Evolutionary conservation across 768 basidiomycete species (phyloP).

Genomic region (Kwoniella dendrophila): DNA sequence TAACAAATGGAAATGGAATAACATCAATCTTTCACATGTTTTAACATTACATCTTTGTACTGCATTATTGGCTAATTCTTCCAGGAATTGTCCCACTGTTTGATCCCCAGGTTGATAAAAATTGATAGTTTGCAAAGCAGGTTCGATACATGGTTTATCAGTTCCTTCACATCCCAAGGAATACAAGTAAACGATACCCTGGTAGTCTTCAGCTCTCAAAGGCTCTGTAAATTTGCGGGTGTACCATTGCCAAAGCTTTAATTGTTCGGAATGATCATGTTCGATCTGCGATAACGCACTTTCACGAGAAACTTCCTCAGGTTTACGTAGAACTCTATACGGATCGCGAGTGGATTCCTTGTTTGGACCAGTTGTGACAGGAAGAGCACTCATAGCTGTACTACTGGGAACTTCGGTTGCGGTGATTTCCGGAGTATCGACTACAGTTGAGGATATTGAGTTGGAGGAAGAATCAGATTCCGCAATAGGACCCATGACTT

Average conservation of each 20-base stretch:
- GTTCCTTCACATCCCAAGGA: slow-evolving; percentile 78
- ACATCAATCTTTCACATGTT: slow-evolving; percentile 76
- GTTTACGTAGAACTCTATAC: slow-evolving; percentile 62
- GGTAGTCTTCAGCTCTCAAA: slow-evolving; percentile 89
- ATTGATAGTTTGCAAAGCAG: slow-evolving; percentile 70
- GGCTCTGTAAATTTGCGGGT: slow-evolving; percentile 80
- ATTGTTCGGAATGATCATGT: slow-evolving; percentile 81
- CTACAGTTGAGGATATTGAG: not conserved
- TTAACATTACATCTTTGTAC: slow-evolving; percentile 77
- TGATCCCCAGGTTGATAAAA: slow-evolving; percentile 93
- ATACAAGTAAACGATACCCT: slow-evolving; percentile 78
- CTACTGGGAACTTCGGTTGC: slow-evolving; percentile 23
- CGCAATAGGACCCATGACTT: not conserved
- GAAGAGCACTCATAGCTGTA: slow-evolving; percentile 31
- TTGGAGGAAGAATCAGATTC: slow-evolving; percentile 13
- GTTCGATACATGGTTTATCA: slow-evolving; percentile 68
- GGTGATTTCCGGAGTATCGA: slow-evolving; percentile 11
- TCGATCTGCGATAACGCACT: slow-evolving; percentile 71
- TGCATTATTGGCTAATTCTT: slow-evolving; percentile 62
- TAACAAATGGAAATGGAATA: slow-evolving; percentile 84
- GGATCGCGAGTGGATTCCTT: slow-evolving; percentile 40
- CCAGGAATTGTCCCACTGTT: slow-evolving; percentile 91
- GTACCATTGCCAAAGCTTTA: slow-evolving; percentile 95
- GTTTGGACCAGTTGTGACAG: slow-evolving; percentile 6
- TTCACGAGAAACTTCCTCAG: slow-evolving; percentile 72